These are phyloP conservation scores for Malassezia restricta DNA, from an alignment of 1,284 basidiomycete species.

Conservation along the genomic window DNA sequence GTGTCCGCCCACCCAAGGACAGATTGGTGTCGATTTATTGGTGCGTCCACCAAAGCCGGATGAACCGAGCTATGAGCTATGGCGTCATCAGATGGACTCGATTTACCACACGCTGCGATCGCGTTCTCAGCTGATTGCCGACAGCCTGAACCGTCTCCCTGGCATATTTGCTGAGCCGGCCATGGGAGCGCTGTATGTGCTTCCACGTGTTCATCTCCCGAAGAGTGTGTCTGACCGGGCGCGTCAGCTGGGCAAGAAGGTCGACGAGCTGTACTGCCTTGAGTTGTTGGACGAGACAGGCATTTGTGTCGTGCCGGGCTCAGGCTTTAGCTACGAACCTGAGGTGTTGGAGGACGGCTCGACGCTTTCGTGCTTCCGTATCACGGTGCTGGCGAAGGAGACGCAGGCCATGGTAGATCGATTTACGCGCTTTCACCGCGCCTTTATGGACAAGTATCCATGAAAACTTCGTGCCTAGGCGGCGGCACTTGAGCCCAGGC, in stretches of 20 bases:
- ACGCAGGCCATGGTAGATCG: conserved; percentile 40
- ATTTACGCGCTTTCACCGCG: conserved; percentile 35
- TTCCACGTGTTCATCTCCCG: conserved; percentile 61
- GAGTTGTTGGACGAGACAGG: conserved; percentile 39
- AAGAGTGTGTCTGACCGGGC: conserved; percentile 29
- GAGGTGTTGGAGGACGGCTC: conserved; percentile 17
- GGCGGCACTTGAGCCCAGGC: neutral
- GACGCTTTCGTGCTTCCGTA: conserved; percentile 34
- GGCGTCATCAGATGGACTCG: conserved; percentile 21
- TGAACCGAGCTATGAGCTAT: conserved; percentile 32
- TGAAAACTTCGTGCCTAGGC: neutral
- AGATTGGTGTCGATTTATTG: conserved; percentile 43
- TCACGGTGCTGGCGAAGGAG: conserved; percentile 41
- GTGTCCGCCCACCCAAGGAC: conserved; percentile 40
- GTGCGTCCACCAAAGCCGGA: conserved; percentile 34
- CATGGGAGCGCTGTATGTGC: conserved; percentile 78
- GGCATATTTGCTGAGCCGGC: conserved; percentile 34
- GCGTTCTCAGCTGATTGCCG: conserved; percentile 31
- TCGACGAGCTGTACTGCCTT: conserved; percentile 41
- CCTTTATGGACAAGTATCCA: conserved; percentile 25
- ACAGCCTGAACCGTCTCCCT: conserved; percentile 24
- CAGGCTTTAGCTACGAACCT: conserved; percentile 36
- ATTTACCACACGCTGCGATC: conserved; percentile 31
- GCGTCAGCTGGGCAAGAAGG: conserved; percentile 26
- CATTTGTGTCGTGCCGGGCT: conserved; percentile 43